These are phyloP conservation scores for Nicotiana noctiflora DNA, from an alignment of 257 asterid species.

Conservation along the genomic window DNA sequence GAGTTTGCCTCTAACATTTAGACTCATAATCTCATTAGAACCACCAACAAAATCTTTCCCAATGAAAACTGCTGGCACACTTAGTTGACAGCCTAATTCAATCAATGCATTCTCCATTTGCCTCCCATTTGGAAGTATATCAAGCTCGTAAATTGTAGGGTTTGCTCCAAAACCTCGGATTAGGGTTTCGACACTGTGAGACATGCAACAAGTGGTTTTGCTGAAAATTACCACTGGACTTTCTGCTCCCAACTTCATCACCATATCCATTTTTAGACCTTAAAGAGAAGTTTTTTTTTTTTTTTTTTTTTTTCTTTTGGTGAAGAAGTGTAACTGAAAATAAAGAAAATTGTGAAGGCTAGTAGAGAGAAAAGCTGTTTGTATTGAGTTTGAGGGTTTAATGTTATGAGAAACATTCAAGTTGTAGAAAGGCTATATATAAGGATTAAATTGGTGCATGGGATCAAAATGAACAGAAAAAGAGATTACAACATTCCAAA, in stretches of 20 bases:
- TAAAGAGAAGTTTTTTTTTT: neutral
- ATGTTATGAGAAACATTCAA: neutral
- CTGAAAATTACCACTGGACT: conserved; percentile 2
- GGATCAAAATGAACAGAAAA: neutral
- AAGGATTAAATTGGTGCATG: neutral
- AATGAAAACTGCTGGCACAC: conserved; percentile 6
- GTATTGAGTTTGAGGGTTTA: neutral
- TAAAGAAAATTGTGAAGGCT: neutral
- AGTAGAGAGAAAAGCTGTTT: neutral
- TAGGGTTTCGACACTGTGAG: conserved; percentile 5
- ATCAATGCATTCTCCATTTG: conserved; percentile 7
- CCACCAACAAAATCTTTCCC: conserved; percentile 1
- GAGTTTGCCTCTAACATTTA: conserved; percentile 5
- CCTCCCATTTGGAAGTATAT: neutral
- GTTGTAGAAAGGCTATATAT: neutral
- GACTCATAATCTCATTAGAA: conserved; percentile 1
- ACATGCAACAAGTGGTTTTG: conserved; percentile 2
- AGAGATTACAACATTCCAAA: neutral
- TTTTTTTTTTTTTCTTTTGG: neutral
- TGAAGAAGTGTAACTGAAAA: neutral
- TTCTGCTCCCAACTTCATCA: conserved; percentile 6
- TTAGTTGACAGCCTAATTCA: neutral
- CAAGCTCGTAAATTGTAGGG: neutral
- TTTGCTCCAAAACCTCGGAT: neutral
- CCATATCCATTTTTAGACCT: neutral